Base-by-base conservation (phyloP, 495 filamentous ascomycete genomes). In the Neurospora sp. region DNA sequence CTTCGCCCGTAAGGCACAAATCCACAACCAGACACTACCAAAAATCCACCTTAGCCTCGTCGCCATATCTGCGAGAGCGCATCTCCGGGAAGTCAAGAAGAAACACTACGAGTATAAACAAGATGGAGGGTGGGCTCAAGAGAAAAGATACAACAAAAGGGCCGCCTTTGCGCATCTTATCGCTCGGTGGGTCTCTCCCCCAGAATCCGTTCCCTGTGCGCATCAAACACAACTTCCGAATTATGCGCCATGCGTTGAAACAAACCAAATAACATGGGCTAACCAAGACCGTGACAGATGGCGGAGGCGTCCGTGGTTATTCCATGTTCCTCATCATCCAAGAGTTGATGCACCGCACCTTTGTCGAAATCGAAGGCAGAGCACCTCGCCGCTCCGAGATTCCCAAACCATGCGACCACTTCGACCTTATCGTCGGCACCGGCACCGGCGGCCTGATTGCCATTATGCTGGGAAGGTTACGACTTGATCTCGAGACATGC, bases 351-450 rank as follows among this genome's bases (percentile, higher is more conserved):
- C 92, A 97, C 82, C 88, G 91, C 42, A 93, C 92, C 8, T 97
- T 94, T 79, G 92, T 96, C 79, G 92, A 96, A 83, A 87, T 85
- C 68, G 91, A 96, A 82, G 93, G 93, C 38, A 88, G 90, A 75
- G 92, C 94, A 18, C 94, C 94, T 69, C 89, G 89, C 71, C 89
- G 92, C 78, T 89, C 93, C 75, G 89, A 98, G 76, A 95, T 98
- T 31, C 96, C 96, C 37, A 97, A 97, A 77, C 96, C 96, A 74
- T 97, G 94, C 89, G 96, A 99, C 74, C 93, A 98, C 81, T 99
- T 99, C 83, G 96, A 99, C 82, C 86, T 99, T 71, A 99, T 99
- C 74, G 91, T 90, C 72, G 96, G 96, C 41, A 97, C 94, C 48
- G 95, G 95, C 71, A 99, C 96, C 1, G 96, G 96, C 76, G 96